Conservation (phyloP, 306 rosid species). For the Quercus wislizeni region DNA sequence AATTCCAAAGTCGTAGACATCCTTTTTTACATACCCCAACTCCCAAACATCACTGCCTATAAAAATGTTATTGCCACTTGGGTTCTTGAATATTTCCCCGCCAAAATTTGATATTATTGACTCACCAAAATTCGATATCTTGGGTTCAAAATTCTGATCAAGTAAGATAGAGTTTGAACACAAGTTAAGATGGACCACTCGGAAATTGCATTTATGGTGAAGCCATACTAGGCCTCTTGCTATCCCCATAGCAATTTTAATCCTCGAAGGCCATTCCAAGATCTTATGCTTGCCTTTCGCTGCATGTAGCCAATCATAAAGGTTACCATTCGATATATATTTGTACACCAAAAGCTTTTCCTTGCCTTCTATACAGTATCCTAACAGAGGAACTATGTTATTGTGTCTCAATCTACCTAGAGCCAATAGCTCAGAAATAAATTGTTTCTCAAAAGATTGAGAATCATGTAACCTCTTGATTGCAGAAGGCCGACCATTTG, state of each 20-base stretch:
- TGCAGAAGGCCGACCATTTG: neutral
- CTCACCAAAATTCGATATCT: conserved; percentile 7
- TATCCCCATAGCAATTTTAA: no score
- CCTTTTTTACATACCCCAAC: conserved; percentile 8
- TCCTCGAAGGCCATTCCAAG: neutral
- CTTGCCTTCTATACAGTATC: no score
- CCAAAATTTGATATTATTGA: neutral
- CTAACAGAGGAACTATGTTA: no score
- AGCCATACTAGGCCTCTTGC: no score
- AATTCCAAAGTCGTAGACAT: conserved; percentile 11
- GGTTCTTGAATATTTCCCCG: no score
- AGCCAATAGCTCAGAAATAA: no score
- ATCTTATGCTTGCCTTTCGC: neutral
- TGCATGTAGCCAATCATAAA: neutral
- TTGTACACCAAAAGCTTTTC: neutral
- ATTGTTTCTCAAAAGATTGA: no score
- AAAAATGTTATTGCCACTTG: neutral
- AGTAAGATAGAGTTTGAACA: neutral
- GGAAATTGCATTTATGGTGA: no score
- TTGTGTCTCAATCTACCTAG: neutral
- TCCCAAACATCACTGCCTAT: conserved; percentile 1
- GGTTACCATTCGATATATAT: neutral
- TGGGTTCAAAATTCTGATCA: conserved; percentile 4
- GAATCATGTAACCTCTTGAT: neutral
- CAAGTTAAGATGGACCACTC: no score